A percentile compares a stretch with the other conserved stretches of the same genome.
phyloP scores from a whole-genome alignment of 345 rosid species.

The Melaleuca alternifolia region DNA sequence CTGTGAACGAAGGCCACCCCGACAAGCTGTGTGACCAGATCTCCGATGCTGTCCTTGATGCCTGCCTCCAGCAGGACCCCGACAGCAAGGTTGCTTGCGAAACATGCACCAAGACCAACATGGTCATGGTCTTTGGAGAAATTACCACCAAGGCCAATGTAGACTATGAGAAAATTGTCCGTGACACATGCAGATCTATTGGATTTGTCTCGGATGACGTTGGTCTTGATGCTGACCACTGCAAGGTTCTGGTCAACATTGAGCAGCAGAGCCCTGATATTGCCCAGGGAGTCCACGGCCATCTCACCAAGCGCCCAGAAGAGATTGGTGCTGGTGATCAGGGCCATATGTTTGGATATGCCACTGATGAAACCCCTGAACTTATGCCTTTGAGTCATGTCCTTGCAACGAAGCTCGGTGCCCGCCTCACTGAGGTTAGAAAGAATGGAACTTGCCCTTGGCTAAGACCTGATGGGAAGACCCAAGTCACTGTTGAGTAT shows the following conservation, averaged over 20 bases:
- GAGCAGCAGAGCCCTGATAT: slow-evolving; percentile 82
- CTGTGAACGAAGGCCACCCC: slow-evolving; percentile 80
- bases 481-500: slow-evolving; percentile 77
- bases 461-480: slow-evolving; percentile 77
- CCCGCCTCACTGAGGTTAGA: slow-evolving; percentile 69
- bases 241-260: slow-evolving; percentile 70
- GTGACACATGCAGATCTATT: slow-evolving; percentile 55
- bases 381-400: slow-evolving; percentile 69
- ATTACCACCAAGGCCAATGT: slow-evolving; percentile 68
- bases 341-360: slow-evolving; percentile 77
- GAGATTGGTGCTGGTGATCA: slow-evolving; percentile 80
- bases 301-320: slow-evolving; percentile 66
- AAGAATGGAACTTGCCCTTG: slow-evolving; percentile 65
- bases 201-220: slow-evolving; percentile 67
- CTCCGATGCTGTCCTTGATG: slow-evolving; percentile 73
- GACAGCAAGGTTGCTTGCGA: slow-evolving; percentile 83
- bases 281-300: slow-evolving; percentile 75
- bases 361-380: slow-evolving; percentile 69
- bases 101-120: slow-evolving; percentile 76
- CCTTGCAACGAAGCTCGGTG: slow-evolving; percentile 69
- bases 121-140: slow-evolving; percentile 81
- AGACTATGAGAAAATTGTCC: slow-evolving; percentile 71
- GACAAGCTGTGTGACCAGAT: slow-evolving; percentile 80
- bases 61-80: slow-evolving; percentile 72
- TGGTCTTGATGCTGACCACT: slow-evolving; percentile 64